Conservation (phyloP, 352 stramenopile species). For the Plasmopara halstedii region DNA sequence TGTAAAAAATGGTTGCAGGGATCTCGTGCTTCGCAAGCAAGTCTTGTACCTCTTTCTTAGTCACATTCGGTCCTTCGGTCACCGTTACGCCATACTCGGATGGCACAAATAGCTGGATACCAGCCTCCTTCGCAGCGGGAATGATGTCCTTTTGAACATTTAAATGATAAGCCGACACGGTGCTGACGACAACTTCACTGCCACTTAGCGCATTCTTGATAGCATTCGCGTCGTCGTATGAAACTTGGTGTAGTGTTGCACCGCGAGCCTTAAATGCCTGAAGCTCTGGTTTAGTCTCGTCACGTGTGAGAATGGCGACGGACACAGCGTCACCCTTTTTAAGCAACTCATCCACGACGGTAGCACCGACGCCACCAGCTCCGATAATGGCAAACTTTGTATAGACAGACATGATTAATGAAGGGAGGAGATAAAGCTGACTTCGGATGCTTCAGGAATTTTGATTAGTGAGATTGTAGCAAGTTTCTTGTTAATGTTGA, state of each 20-base stretch:
- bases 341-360: conserved; percentile 19
- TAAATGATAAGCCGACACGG: conserved; percentile 4
- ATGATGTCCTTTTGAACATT: conserved; percentile 9
- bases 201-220: conserved; percentile 15
- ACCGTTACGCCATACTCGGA: conserved; percentile 11
- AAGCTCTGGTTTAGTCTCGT: conserved; percentile 15
- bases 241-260: conserved; percentile 13
- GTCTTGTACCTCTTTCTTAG: conserved; percentile 16
- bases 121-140: conserved; percentile 14
- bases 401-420: conserved; percentile 11
- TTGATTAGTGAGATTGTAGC: no score
- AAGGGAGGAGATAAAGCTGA: no score
- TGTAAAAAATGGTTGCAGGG: conserved; percentile 20
- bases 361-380: conserved; percentile 18
- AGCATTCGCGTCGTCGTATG: conserved; percentile 13
- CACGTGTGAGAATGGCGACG: conserved; percentile 20
- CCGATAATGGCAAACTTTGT: conserved; percentile 17
- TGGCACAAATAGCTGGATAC: conserved; percentile 22
- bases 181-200: conserved; percentile 11
- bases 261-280: conserved; percentile 21
- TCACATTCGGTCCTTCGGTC: conserved; percentile 11
- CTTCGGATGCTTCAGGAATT: no score
- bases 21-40: conserved; percentile 16
- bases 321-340: conserved; percentile 8
- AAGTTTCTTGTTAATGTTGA: no score